Evolutionary conservation across 306 rosid genomes (phyloP), one percentile per base, ranked within the genome.

Genomic region (Begonia loranthoides): DNA sequence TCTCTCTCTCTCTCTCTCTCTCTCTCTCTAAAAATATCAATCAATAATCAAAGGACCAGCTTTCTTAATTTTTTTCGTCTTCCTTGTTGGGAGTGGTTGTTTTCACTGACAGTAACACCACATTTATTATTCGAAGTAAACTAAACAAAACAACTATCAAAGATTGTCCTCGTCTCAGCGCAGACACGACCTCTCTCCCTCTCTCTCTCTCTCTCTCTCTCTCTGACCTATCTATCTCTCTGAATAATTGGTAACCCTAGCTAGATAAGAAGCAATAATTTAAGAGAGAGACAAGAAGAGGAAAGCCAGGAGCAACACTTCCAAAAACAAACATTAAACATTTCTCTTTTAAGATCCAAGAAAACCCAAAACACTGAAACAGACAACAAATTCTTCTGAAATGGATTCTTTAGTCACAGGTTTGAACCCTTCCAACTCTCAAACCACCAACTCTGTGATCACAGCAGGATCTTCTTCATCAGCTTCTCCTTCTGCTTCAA

Each of bases 331-430:
- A 43, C 13, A 11, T 10, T 43, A 10, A 10, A 43, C 15, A 6
- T 3, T 54, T 6, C 58, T 12, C 15, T 17, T 62, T 41, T 4
- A 49, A 53, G 59, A 52, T 45, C 66, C 22, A 53, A 52, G 41
- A 16, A 38, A 44, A 45, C 33, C 21, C 36, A 44, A 57, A 1
- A 19, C 22, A 85, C 63, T 85, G 92, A 46, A 53, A 3, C 41
- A 63, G 15, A 14, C 36, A 66, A 34, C 53, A 46, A n/a, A 19
- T 22, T 8, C 17, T 50, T 21, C 12, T 5, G 49, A 59, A 44
- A 90, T 86, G 94, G 94, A 86, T 49, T 76, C 96, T 48, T 28
- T 28, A 28, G 58, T 86, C 74, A 72, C 79, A 50, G 88, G 74
- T 52, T 70, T 86, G 46, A 84, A 80, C 77, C 79, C 67, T 1